Conservation (phyloP, 2,329 filamentous ascomycete genomes). For the Diaporthe ilicicola region DNA sequence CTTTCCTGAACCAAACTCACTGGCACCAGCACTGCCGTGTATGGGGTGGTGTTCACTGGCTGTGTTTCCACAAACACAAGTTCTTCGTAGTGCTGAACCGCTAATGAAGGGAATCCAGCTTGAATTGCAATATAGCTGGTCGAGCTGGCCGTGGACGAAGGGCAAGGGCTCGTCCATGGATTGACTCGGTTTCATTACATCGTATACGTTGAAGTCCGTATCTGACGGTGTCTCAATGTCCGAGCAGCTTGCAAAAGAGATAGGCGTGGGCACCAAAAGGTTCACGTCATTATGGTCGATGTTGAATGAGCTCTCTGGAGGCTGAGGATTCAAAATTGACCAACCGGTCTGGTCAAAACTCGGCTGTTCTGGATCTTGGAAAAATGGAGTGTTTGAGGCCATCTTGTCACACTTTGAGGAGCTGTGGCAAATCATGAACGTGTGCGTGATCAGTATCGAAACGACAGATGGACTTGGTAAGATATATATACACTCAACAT, state of each 20-base stretch:
- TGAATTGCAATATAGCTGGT: too few relatives aligned
- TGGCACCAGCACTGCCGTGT: neutral
- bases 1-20: neutral
- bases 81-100: neutral
- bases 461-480: too few relatives aligned
- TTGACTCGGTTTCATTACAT: neutral
- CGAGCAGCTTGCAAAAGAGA: neutral
- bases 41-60: neutral
- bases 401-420: neutral
- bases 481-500: neutral
- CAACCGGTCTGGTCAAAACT: neutral
- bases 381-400: neutral
- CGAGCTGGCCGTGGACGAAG: neutral
- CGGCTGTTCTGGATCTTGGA: neutral
- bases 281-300: neutral
- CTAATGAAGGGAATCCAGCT: neutral
- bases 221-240: accelerated
- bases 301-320: neutral
- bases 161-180: neutral
- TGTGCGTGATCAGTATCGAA: too few relatives aligned
- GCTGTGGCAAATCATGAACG: neutral
- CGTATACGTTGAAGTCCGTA: neutral
- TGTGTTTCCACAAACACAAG: neutral
- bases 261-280: too few relatives aligned
- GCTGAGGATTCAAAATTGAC: neutral